Conservation (phyloP, 2,329 filamentous ascomycete species). For the Sporothrix schenckii region DNA sequence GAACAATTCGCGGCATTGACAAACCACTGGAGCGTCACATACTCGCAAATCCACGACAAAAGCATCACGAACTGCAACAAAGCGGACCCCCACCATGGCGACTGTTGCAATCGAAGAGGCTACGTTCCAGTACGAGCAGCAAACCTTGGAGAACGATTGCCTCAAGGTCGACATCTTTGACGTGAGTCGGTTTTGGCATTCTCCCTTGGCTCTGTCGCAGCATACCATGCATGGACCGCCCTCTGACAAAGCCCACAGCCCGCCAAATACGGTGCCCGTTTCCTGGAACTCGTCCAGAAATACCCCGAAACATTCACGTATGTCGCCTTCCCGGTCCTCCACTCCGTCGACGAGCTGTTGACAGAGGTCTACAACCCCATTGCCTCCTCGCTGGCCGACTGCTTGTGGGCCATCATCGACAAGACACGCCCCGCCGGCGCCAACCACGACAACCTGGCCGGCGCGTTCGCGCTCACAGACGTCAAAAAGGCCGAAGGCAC, state of each 20-base stretch:
- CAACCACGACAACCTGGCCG: not conserved
- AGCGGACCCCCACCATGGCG: not conserved
- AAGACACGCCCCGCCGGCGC: not conserved
- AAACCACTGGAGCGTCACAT: too few relatives aligned
- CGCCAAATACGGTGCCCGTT: not conserved
- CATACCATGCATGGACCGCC: too few relatives aligned
- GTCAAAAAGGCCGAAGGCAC: not conserved
- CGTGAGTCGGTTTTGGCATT: not conserved
- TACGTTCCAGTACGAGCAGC: conserved; percentile 1
- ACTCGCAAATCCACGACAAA: too few relatives aligned
- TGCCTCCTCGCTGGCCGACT: not conserved
- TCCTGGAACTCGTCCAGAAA: not conserved
- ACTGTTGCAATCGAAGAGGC: not conserved
- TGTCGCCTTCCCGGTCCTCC: conserved; percentile 18
- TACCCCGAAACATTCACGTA: conserved; percentile 24
- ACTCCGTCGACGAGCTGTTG: conserved; percentile 14
- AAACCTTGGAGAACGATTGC: not conserved
- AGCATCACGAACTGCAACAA: not conserved
- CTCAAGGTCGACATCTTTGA: conserved; percentile 15
- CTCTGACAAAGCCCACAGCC: not conserved
- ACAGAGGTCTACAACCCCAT: conserved; percentile 22
- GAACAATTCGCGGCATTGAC: too few relatives aligned
- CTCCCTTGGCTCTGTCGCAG: too few relatives aligned
- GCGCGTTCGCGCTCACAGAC: conserved; percentile 7
- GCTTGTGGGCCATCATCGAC: conserved; percentile 24